Conservation (phyloP, 306 rosid species). For the Citrullus amarus region DNA sequence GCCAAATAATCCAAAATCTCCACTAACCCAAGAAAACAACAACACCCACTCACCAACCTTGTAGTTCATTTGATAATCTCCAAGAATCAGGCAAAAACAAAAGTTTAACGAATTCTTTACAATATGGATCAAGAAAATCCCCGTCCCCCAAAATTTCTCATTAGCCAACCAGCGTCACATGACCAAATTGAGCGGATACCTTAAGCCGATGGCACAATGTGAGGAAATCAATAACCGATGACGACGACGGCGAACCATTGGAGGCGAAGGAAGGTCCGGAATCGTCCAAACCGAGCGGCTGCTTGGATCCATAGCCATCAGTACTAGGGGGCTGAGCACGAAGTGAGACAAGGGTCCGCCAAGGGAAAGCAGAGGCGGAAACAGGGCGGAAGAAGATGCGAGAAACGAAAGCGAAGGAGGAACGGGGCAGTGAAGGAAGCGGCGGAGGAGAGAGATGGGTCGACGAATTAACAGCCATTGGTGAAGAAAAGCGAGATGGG, state of each 20-base stretch:
- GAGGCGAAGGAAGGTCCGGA: conserved; percentile 26
- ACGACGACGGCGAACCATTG: conserved; percentile 22
- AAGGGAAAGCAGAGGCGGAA: conserved; percentile 16
- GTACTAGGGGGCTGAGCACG: conserved; percentile 34
- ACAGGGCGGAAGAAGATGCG: conserved; percentile 16
- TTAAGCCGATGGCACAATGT: conserved; percentile 74
- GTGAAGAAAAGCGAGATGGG: not conserved
- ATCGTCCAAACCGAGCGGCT: conserved; percentile 15
- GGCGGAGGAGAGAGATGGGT: conserved; percentile 27
- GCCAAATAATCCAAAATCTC: not conserved
- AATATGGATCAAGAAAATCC: not conserved
- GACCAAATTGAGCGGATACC: conserved; percentile 23
- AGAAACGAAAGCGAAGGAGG: conserved; percentile 13
- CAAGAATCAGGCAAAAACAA: not conserved
- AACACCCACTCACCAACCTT: not conserved
- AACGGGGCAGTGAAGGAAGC: conserved; percentile 21
- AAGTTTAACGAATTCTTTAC: not conserved
- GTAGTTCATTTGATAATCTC: not conserved
- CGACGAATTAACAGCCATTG: conserved; percentile 41
- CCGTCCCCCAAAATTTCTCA: not conserved
- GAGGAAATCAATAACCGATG: conserved; percentile 70
- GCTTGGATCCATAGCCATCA: conserved; percentile 24
- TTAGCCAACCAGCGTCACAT: conserved; percentile 5
- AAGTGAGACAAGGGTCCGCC: conserved; percentile 31
- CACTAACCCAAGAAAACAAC: not conserved